Percentiles rank a stretch among this genome's conserved stretches.
These are phyloP conservation scores for Syncephalastrum sp. DNA, from an alignment of 371 early-diverging fungal species.

Conservation along the genomic window DNA sequence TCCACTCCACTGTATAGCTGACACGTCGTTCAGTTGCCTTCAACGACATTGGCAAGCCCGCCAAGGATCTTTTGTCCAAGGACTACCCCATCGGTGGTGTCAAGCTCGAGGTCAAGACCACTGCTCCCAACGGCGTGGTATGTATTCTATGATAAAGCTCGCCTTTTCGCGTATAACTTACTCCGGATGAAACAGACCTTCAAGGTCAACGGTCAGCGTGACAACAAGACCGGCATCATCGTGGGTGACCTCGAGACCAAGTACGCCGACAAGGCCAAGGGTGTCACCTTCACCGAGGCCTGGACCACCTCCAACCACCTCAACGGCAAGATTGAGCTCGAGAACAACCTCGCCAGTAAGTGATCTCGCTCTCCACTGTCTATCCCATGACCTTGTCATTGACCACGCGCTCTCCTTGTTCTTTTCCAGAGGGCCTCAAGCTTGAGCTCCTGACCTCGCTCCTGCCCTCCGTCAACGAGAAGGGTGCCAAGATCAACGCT, in stretches of 20 bases:
- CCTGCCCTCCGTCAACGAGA: constrained; percentile 46
- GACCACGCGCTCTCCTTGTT: not conserved
- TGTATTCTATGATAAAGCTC: constrained; percentile 24
- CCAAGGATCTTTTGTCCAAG: constrained; percentile 94
- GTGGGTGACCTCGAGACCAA: constrained; percentile 95
- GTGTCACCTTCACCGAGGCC: constrained; percentile 91
- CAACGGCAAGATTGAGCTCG: constrained; percentile 89
- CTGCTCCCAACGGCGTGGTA: constrained; percentile 93
- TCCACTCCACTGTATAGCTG: too few relatives aligned
- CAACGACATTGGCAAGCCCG: constrained; percentile 93
- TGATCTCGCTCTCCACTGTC: not conserved
- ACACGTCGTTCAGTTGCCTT: constrained; percentile 55
- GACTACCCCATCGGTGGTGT: constrained; percentile 93
- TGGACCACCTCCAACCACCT: constrained; percentile 94
- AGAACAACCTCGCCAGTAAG: constrained; percentile 88
- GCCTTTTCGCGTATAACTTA: not conserved
- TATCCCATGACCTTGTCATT: not conserved
- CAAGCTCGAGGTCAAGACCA: constrained; percentile 97
- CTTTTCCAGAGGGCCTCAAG: constrained; percentile 46
- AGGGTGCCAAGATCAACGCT: constrained; percentile 46
- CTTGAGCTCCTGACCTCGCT: constrained; percentile 46
- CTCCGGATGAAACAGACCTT: constrained; percentile 69
- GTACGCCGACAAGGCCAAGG: constrained; percentile 90
- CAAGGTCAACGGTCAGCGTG: constrained; percentile 92
- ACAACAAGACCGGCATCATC: constrained; percentile 92